Conservation (phyloP, 129 eudicot species). For the Arctium minus region DNA sequence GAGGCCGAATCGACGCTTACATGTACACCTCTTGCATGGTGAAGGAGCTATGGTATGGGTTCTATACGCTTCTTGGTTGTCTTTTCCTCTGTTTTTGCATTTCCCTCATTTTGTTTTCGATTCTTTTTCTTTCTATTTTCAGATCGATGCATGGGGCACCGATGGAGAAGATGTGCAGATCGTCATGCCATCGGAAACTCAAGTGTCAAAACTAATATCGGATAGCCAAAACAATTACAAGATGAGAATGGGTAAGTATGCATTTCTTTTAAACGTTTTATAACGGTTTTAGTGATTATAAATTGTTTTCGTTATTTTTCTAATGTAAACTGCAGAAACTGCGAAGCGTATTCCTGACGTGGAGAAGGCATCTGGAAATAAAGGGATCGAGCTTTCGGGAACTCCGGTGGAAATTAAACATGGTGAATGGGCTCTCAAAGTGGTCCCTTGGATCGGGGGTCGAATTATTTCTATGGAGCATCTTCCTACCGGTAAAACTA, state of each 20-base stretch:
- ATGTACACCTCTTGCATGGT: slow-evolving; percentile 73
- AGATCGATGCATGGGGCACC: slow-evolving; percentile 82
- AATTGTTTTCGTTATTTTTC: background rate
- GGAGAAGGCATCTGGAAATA: slow-evolving; percentile 46
- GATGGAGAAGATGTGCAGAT: slow-evolving; percentile 80
- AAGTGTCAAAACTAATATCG: slow-evolving; percentile 50
- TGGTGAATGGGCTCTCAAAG: slow-evolving; percentile 90
- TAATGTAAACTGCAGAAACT: slow-evolving; percentile 51
- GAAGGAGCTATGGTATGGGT: slow-evolving; percentile 71
- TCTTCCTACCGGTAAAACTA: slow-evolving; percentile 65
- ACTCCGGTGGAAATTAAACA: slow-evolving; percentile 64
- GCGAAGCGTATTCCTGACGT: slow-evolving; percentile 70
- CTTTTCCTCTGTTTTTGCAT: background rate
- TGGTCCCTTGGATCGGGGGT: slow-evolving; percentile 98
- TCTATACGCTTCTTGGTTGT: background rate
- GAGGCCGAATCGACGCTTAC: slow-evolving; percentile 79
- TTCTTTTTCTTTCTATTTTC: background rate
- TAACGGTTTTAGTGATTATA: background rate
- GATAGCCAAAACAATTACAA: slow-evolving; percentile 48
- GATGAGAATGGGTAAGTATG: slow-evolving; percentile 54
- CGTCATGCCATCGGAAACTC: slow-evolving; percentile 58
- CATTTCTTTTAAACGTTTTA: background rate
- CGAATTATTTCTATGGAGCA: slow-evolving; percentile 89
- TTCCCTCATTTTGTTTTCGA: background rate
- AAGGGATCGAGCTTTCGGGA: slow-evolving; percentile 69